Evolutionary conservation across 345 rosid species (phyloP).

Genomic region (Sisymbrium altissimum): DNA sequence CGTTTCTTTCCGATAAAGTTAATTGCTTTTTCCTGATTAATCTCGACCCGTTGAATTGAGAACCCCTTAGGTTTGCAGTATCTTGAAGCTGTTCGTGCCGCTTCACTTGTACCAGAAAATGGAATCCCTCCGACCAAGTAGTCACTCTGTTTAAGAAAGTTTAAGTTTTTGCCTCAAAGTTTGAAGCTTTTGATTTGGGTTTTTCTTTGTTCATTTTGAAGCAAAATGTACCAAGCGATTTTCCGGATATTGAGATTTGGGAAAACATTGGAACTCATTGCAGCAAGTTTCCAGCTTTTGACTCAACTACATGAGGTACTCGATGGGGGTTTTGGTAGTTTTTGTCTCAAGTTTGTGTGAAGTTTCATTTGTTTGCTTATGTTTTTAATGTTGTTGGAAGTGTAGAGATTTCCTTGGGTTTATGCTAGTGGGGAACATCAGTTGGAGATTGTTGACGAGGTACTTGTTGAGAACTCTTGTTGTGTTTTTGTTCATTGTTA

Average conservation of each 20-base stretch:
- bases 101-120: slow-evolving; percentile 46
- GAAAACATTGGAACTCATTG: slow-evolving; percentile 57
- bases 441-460: slow-evolving; percentile 52
- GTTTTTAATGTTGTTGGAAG: neutral
- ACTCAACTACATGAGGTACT: slow-evolving; percentile 59
- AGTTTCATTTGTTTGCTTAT: neutral
- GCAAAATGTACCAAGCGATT: slow-evolving; percentile 74
- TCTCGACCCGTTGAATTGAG: neutral
- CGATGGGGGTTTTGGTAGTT: neutral
- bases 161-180: neutral
- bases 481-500: neutral
- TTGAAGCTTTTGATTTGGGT: neutral
- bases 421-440: slow-evolving; percentile 23
- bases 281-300: slow-evolving; percentile 72
- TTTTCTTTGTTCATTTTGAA: slow-evolving; percentile 14
- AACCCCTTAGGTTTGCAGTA: slow-evolving; percentile 58
- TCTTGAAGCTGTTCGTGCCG: slow-evolving; percentile 72
- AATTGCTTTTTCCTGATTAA: neutral
- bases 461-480: slow-evolving; percentile 10
- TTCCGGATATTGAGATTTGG: slow-evolving; percentile 61
- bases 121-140: slow-evolving; percentile 64
- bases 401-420: slow-evolving; percentile 54
- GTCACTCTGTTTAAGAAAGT: neutral
- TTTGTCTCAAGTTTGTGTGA: neutral
- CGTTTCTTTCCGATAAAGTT: neutral